phyloP scores from a whole-genome alignment of 2,329 filamentous ascomycete species.

The Xylariales sp. region DNA sequence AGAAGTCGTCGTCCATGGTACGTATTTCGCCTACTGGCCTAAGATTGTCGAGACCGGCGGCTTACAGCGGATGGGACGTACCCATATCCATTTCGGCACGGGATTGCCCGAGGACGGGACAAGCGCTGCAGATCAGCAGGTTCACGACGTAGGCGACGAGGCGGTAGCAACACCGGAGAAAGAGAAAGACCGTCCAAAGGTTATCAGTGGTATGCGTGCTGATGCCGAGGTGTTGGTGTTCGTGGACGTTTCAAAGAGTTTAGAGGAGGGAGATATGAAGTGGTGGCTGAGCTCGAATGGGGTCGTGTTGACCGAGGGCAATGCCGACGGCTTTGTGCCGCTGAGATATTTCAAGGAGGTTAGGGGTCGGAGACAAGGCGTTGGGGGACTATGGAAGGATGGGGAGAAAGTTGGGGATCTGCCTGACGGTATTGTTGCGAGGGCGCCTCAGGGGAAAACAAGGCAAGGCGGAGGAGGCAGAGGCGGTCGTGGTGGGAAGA shows the following conservation, averaged over 20 bases:
- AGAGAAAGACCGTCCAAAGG: conserved; percentile 28
- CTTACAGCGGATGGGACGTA: conserved; percentile 73
- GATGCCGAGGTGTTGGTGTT: conserved; percentile 76
- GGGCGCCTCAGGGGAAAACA: conserved; percentile 43
- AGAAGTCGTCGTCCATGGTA: conserved; percentile 74
- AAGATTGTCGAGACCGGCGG: conserved; percentile 73
- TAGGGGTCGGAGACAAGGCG: conserved; percentile 52
- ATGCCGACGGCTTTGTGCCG: conserved; percentile 57
- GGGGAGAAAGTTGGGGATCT: conserved; percentile 64
- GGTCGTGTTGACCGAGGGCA: conserved; percentile 63
- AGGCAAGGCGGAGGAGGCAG: conserved; percentile 30
- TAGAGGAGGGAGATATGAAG: conserved; percentile 54
- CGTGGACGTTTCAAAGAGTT: conserved; percentile 63
- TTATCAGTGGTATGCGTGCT: conserved; percentile 75
- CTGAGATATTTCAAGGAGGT: conserved; percentile 68
- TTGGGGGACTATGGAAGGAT: conserved; percentile 65
- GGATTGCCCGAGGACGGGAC: conserved; percentile 53
- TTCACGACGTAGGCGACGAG: conserved; percentile 8
- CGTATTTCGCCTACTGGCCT: conserved; percentile 76
- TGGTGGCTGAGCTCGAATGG: conserved; percentile 81
- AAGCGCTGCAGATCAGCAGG: conserved; percentile 6
- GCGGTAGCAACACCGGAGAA: conserved; percentile 9
- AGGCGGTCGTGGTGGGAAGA: conserved; percentile 30
- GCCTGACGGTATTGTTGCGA: conserved; percentile 52
- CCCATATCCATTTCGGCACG: conserved; percentile 85